A percentile compares a stretch with the other conserved stretches of the same genome.
These are phyloP conservation scores for Physaria fendleri DNA, from an alignment of 345 rosid genomes.

Conservation along the genomic window DNA sequence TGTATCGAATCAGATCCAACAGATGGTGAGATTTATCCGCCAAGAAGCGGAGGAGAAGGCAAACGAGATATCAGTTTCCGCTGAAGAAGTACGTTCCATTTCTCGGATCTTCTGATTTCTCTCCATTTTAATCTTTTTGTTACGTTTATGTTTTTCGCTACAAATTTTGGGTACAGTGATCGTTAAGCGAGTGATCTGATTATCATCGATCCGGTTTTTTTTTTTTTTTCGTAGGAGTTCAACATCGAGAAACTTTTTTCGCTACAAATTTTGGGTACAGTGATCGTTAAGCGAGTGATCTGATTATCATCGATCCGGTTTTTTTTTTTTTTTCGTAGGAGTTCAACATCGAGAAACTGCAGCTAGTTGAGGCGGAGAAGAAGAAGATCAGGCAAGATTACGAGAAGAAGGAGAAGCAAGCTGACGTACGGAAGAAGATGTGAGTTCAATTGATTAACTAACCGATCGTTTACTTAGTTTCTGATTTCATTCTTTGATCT, in stretches of 20 bases:
- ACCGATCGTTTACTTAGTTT: too few species aligned
- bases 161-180: too few species aligned
- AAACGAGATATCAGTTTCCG: conserved; percentile 80
- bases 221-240: conserved; percentile 51
- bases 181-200: too few species aligned
- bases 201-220: neutral
- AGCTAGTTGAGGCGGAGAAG: conserved; percentile 89
- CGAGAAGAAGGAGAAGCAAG: conserved; percentile 82
- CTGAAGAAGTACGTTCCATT: conserved; percentile 70
- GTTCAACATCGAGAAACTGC: conserved; percentile 93
- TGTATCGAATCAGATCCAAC: conserved; percentile 84
- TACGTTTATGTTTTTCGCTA: too few species aligned
- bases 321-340: conserved; percentile 33
- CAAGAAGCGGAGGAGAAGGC: conserved; percentile 86
- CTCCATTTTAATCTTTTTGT: too few species aligned
- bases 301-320: neutral
- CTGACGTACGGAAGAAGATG: too few species aligned
- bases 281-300: too few species aligned
- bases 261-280: too few species aligned
- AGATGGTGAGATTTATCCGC: conserved; percentile 89
- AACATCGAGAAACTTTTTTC: conserved; percentile 93
- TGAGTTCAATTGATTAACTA: too few species aligned
- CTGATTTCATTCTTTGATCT: too few species aligned
- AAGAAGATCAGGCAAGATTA: conserved; percentile 94
- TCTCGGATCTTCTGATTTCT: too few species aligned